phyloP scores from a whole-genome alignment of 805 yeast genomes.

The Teunomyces aglyptinius region DNA sequence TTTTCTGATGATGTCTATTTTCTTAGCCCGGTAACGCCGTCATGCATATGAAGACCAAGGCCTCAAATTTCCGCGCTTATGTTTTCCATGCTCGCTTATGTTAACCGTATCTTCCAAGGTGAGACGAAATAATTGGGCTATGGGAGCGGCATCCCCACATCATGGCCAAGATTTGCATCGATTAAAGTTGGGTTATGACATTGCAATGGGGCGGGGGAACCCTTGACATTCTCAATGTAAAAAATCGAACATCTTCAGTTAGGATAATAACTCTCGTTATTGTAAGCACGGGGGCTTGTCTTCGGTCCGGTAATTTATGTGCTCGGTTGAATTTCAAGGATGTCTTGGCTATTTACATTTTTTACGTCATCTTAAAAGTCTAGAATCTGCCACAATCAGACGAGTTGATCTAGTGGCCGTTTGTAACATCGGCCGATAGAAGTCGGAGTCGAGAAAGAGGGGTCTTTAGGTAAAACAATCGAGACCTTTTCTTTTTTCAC shows the following conservation, averaged over 20 bases:
- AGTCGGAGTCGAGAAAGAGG: background rate
- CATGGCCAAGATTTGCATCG: background rate
- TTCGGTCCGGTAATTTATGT: no score
- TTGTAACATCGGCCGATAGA: background rate
- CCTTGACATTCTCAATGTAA: background rate
- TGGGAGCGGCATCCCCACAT: conserved; percentile 4
- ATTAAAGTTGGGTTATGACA: background rate
- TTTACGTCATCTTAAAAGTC: no score
- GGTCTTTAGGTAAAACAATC: background rate
- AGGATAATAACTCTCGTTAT: background rate
- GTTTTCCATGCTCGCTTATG: background rate
- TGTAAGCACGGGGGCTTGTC: no score
- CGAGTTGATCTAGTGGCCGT: background rate
- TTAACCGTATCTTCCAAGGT: background rate
- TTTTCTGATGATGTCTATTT: background rate
- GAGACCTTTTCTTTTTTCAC: background rate
- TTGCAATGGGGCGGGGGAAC: background rate
- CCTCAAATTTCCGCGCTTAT: conserved; percentile 1
- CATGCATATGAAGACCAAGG: background rate
- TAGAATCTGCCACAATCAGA: background rate
- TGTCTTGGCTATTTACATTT: no score
- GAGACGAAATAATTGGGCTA: background rate
- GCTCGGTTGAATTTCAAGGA: no score
- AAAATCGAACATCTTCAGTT: background rate
- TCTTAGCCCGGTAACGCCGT: background rate